phyloP scores from a whole-genome alignment of 2,329 filamentous ascomycete genomes.

The Aureobasidium musti region DNA sequence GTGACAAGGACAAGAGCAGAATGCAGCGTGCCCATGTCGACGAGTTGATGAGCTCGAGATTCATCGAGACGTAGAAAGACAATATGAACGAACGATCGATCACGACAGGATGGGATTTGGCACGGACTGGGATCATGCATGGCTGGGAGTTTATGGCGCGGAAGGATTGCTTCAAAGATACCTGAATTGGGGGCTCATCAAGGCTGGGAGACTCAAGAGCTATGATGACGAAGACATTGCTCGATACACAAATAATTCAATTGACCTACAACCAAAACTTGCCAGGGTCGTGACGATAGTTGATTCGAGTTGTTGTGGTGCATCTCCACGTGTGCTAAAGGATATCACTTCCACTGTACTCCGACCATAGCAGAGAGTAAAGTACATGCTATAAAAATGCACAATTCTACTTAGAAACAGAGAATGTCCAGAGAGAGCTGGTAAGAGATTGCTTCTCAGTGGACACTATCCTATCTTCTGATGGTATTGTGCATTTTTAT shows the following conservation, averaged over 20 bases:
- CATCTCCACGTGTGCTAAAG: no score
- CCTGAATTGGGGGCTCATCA: background rate
- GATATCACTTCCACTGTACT: no score
- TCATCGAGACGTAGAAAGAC: constrained; percentile 43
- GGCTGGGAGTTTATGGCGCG: constrained; percentile 11
- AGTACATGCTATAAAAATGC: no score
- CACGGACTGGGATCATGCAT: constrained; percentile 6
- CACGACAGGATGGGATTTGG: constrained; percentile 7
- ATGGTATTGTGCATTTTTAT: no score
- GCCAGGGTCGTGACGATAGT: background rate
- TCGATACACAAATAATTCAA: background rate
- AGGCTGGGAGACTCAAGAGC: background rate
- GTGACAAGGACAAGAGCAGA: constrained; percentile 56
- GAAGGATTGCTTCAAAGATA: constrained; percentile 10
- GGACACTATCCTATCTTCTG: no score
- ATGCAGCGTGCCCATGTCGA: constrained; percentile 74
- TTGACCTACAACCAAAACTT: background rate
- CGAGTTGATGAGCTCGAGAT: constrained; percentile 57
- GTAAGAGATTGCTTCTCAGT: no score
- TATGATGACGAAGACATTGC: constrained; percentile 3
- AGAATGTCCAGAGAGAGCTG: no score
- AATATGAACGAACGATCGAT: background rate
- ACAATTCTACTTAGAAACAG: no score
- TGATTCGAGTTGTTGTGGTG: background rate
- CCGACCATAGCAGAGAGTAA: no score